Percentiles rank a stretch among this genome's conserved stretches.
These are phyloP conservation scores for Closterium sp. DNA, from an alignment of 139 green algal species.

Conservation along the genomic window DNA sequence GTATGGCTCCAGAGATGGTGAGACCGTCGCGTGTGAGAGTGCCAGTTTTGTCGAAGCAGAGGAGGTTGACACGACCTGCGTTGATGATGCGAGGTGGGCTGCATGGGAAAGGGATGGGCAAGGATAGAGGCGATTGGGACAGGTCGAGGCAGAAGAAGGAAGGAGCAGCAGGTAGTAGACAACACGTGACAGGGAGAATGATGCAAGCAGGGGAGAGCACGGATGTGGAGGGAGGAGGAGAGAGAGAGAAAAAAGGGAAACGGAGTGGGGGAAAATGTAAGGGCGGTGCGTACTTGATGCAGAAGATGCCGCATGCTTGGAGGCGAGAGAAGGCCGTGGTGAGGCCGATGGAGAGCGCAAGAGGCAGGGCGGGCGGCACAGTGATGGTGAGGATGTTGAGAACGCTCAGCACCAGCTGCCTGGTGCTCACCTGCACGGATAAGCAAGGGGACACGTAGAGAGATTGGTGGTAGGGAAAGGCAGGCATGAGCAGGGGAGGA, in stretches of 20 bases:
- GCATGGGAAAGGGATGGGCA: neutral
- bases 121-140: neutral
- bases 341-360: constrained; percentile 30
- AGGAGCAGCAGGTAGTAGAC: too few species aligned
- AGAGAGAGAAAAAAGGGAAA: too few species aligned
- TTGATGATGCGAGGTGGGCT: constrained; percentile 26
- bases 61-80: constrained; percentile 15
- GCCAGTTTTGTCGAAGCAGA: constrained; percentile 34
- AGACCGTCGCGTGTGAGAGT: constrained; percentile 27
- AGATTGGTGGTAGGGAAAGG: neutral
- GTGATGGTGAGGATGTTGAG: constrained; percentile 40
- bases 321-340: constrained; percentile 17
- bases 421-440: neutral
- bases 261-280: neutral
- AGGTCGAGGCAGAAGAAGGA: neutral
- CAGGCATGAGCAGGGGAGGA: neutral
- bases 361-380: constrained; percentile 22
- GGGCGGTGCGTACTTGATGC: neutral
- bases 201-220: neutral
- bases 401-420: constrained; percentile 4
- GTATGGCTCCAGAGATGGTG: neutral
- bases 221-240: neutral
- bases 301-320: constrained; percentile 8
- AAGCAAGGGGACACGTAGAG: neutral
- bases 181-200: neutral